phyloP scores from a whole-genome alignment of 1,284 basidiomycete genomes.

The Sparassis latifolia region DNA sequence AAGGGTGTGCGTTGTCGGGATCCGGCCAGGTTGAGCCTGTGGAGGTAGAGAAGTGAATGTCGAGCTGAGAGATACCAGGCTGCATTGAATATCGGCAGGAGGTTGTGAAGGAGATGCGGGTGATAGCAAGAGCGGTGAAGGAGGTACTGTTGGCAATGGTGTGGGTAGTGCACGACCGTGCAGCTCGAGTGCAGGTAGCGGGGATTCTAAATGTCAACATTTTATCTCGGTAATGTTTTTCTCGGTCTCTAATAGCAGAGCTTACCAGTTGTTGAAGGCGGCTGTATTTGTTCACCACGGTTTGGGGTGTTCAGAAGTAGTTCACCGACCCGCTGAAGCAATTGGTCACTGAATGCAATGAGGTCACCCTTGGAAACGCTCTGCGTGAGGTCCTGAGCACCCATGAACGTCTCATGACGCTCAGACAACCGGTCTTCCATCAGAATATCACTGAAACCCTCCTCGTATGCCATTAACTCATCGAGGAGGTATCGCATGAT shows the following conservation, averaged over 20 bases:
- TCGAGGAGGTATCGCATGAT: slow-evolving; percentile 16
- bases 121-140: no score
- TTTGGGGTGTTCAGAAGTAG: neutral
- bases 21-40: neutral
- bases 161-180: no score
- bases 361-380: neutral
- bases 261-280: no score
- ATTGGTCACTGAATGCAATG: neutral
- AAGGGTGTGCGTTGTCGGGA: neutral
- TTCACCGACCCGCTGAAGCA: neutral
- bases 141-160: no score
- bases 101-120: no score
- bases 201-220: no score
- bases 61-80: no score
- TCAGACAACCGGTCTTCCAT: neutral
- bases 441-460: slow-evolving; percentile 1
- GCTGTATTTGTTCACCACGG: neutral
- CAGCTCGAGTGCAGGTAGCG: no score
- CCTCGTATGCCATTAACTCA: slow-evolving; percentile 1
- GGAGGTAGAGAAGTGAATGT: neutral
- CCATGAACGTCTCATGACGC: slow-evolving; percentile 2
- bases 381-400: neutral
- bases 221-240: no score
- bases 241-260: no score
- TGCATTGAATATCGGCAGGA: no score